A percentile compares a stretch with the other conserved stretches of the same genome.
These are phyloP conservation scores for Bullera alba DNA, from an alignment of 768 basidiomycete species.

Conservation along the genomic window DNA sequence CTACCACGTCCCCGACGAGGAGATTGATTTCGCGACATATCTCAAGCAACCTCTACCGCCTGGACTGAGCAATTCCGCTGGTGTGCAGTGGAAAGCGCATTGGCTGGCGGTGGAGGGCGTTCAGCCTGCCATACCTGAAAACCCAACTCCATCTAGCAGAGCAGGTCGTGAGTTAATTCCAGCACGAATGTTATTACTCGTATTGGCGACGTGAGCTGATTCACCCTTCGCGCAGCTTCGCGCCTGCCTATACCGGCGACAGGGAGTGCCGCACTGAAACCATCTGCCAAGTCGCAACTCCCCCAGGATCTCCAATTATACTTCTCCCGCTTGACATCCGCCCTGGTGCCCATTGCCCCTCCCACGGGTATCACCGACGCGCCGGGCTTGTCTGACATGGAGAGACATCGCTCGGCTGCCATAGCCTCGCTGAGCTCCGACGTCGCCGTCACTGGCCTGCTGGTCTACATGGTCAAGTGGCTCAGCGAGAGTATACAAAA, in stretches of 20 bases:
- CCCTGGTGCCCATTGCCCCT: constrained; percentile 56
- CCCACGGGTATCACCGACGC: constrained; percentile 47
- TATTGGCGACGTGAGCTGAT: neutral
- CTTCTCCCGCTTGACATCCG: constrained; percentile 80
- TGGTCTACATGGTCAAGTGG: constrained; percentile 94
- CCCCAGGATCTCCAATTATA: constrained; percentile 92
- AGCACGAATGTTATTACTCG: neutral
- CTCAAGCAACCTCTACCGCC: constrained; percentile 53
- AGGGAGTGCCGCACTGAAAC: constrained; percentile 48
- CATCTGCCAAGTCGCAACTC: constrained; percentile 82
- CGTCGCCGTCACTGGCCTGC: constrained; percentile 79
- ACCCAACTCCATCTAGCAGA: constrained; percentile 54
- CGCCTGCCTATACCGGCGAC: constrained; percentile 20
- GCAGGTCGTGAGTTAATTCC: constrained; percentile 31
- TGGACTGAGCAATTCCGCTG: constrained; percentile 29
- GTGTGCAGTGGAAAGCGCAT: constrained; percentile 58
- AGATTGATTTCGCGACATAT: constrained; percentile 90
- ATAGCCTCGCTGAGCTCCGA: constrained; percentile 81
- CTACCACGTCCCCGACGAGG: constrained; percentile 92
- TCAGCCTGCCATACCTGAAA: constrained; percentile 91
- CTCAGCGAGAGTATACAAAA: constrained; percentile 75
- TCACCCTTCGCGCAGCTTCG: constrained; percentile 11
- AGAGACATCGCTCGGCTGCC: constrained; percentile 71
- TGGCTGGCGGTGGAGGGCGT: constrained; percentile 98
- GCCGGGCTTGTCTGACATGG: constrained; percentile 45